Base-by-base conservation (phyloP, 345 rosid species). In the Lepidium didymum region DNA sequence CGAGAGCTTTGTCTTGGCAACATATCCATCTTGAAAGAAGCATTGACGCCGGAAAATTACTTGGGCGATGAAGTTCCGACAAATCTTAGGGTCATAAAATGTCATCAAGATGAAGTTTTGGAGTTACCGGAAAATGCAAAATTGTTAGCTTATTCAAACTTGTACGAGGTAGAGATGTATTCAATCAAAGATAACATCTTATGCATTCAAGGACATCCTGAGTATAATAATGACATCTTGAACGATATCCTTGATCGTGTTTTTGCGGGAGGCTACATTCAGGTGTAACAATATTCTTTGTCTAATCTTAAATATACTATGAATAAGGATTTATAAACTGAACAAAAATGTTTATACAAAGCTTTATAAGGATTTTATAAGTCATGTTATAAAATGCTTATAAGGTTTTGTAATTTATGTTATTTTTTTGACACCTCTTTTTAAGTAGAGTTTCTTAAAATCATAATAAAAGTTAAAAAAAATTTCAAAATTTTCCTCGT, bases 121-220 rank as follows among this genome's bases (percentile, higher is more conserved):
- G 89, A 87, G 72, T 82, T 89, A 42, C 98, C 98, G 0, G 15
- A 60, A 33, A 89, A 70, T 37, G 96, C 92, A 11, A 71, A 83
- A 76, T 78, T 92, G 31, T 73, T 92, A 13, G 98, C 88, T 6
- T 87, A 76, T 70, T 92, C 98, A 1, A 91, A 84, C 29, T 86
- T 82, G 75, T 89, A 91, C 11, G 87, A 87, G 7, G 83, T 92
- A 2, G 98, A 92, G 64, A 86, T 89, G 87, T 89, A 80, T 56
- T 27, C 59, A 1, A 68, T 87, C 5, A 87, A 81, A 4, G 75
- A 81, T 15, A 91, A 75, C 64, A 77, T 92, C 46, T 62, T 87
- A 13, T 92, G 95, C 15, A 89, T 92, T 65, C 98, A 92, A 61
- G 96, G 98, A 33, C 95, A 92, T 65, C 96, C 92, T 13, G 98